Conservation (phyloP, 148 eudicot genomes). For the Suaeda aralocaspica region DNA sequence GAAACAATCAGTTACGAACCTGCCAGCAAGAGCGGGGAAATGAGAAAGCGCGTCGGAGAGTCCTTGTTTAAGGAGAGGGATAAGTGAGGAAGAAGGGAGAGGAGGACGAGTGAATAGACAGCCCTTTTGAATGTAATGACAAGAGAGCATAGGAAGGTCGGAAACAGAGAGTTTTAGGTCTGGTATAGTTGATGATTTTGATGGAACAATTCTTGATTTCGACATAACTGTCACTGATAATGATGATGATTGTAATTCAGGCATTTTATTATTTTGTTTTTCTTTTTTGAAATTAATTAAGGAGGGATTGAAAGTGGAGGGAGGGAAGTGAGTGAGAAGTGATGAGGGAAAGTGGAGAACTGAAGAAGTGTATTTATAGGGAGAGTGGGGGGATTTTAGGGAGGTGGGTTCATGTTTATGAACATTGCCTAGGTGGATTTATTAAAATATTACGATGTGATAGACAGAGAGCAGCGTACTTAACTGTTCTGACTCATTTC, state of each 20-base stretch:
- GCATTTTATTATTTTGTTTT: constrained; percentile 31
- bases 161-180: constrained; percentile 61
- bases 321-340: constrained; percentile 20
- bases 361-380: constrained; percentile 29
- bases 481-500: no score
- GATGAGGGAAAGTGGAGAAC: constrained; percentile 10
- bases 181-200: constrained; percentile 29
- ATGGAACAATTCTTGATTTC: constrained; percentile 45
- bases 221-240: constrained; percentile 31
- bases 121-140: constrained; percentile 89
- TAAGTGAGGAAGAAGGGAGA: background rate
- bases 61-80: constrained; percentile 32
- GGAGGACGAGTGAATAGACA: constrained; percentile 44
- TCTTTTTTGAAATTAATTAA: no score
- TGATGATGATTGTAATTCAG: constrained; percentile 13
- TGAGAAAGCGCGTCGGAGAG: constrained; percentile 46
- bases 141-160: constrained; percentile 81
- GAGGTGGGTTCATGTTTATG: constrained; percentile 15
- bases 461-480: no score
- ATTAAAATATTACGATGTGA: no score
- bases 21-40: constrained; percentile 78
- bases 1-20: constrained; percentile 38
- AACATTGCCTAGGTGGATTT: constrained; percentile 20
- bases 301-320: no score
- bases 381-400: background rate